A percentile compares a stretch with the other conserved stretches of the same genome.
These are phyloP conservation scores for Trichophyton mentagrophytes DNA, from an alignment of 2,329 filamentous ascomycete species.

Conservation along the genomic window DNA sequence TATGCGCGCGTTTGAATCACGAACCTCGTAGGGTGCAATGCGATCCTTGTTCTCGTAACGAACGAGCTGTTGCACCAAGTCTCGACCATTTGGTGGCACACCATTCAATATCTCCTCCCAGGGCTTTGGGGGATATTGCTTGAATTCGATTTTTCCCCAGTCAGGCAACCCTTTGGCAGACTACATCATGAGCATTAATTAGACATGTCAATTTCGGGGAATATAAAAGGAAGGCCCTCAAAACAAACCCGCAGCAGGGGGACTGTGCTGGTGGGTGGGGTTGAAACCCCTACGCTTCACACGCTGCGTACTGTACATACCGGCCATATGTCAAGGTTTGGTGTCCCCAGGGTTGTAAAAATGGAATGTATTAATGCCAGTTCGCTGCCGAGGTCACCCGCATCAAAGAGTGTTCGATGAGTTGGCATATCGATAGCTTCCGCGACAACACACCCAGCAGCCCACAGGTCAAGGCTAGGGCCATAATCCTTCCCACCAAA, in stretches of 20 bases:
- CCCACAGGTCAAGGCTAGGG: constrained; percentile 74
- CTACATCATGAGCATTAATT: constrained; percentile 14
- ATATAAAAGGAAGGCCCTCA: background rate
- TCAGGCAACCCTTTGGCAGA: constrained; percentile 52
- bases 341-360: constrained; percentile 82
- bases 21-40: constrained; percentile 48
- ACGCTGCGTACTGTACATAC: constrained; percentile 36
- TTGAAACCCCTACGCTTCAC: background rate
- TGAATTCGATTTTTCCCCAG: constrained; percentile 76
- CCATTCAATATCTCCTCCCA: constrained; percentile 61
- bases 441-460: constrained; percentile 67
- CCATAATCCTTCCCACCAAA: constrained; percentile 71
- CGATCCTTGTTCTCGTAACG: constrained; percentile 58
- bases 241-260: background rate
- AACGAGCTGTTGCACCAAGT: constrained; percentile 56
- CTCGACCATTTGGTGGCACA: constrained; percentile 44
- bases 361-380: constrained; percentile 82
- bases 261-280: background rate
- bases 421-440: constrained; percentile 48
- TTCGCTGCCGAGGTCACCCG: constrained; percentile 82
- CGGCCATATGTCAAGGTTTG: constrained; percentile 68
- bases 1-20: background rate
- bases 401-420: constrained; percentile 61
- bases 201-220: background rate
- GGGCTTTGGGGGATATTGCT: constrained; percentile 50